A percentile compares a stretch with the other conserved stretches of the same genome.
Conservation (phyloP, 2,329 filamentous ascomycete genomes). For the Aaosphaeria pasadenensis region DNA sequence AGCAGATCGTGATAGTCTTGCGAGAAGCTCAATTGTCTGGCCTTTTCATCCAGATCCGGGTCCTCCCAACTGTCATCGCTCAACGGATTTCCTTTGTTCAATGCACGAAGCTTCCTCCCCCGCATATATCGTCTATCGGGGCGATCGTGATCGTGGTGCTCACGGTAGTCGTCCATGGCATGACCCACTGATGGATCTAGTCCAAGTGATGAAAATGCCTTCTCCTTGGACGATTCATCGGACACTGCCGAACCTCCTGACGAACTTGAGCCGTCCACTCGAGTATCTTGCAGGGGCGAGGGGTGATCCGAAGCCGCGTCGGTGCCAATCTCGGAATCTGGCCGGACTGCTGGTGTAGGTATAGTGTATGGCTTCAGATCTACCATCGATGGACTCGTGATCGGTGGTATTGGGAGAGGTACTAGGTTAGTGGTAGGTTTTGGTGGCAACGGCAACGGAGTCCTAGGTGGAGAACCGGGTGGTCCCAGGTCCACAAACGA, state of each 20-base stretch:
- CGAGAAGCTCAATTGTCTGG: slow-evolving; percentile 21
- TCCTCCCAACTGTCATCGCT: slow-evolving; percentile 15
- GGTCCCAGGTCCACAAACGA: slow-evolving; percentile 10
- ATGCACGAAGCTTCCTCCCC: slow-evolving; percentile 10
- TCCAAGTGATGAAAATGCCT: slow-evolving; percentile 18
- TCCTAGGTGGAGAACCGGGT: slow-evolving; percentile 16
- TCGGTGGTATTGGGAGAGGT: background rate
- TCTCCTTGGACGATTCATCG: slow-evolving; percentile 15
- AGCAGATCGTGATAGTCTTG: slow-evolving; percentile 30
- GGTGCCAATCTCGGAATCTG: background rate
- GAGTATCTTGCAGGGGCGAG: slow-evolving; percentile 1
- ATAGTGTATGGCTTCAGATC: background rate
- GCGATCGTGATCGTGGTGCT: background rate
- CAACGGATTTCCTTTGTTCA: slow-evolving; percentile 11
- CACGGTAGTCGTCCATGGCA: background rate
- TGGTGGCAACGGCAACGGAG: slow-evolving; percentile 10
- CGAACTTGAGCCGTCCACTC: too few species aligned
- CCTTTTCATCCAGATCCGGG: slow-evolving; percentile 15
- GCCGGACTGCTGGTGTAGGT: too few species aligned
- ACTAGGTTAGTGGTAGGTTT: slow-evolving; percentile 1
- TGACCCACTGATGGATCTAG: slow-evolving; percentile 6
- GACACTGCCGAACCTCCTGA: slow-evolving; percentile 9
- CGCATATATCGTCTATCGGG: slow-evolving; percentile 7
- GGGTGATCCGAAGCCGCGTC: background rate
- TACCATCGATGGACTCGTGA: background rate